These are phyloP conservation scores for Fraxinus anomala DNA, from an alignment of 257 asterid genomes.

Conservation along the genomic window DNA sequence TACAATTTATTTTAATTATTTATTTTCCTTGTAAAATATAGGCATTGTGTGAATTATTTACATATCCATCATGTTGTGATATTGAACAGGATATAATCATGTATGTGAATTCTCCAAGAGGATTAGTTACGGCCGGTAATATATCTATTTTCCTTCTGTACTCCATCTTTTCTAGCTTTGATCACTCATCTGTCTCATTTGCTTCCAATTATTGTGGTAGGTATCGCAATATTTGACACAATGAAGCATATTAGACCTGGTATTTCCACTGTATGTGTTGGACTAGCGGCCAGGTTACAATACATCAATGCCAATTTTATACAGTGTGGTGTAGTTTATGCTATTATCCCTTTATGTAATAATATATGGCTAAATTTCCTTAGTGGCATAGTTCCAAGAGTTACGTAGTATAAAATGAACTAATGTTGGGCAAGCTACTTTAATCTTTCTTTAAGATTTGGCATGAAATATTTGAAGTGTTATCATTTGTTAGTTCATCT, in stretches of 20 bases:
- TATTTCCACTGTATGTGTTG: slow-evolving; percentile 88
- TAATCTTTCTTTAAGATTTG: neutral
- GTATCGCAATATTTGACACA: slow-evolving; percentile 87
- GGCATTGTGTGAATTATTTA: slow-evolving; percentile 14
- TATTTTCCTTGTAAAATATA: neutral
- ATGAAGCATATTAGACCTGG: slow-evolving; percentile 92
- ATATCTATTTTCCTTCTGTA: slow-evolving; percentile 6
- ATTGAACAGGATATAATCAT: slow-evolving; percentile 78
- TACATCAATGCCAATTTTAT: slow-evolving; percentile 18
- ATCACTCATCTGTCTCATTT: slow-evolving; percentile 27
- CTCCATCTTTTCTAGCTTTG: neutral
- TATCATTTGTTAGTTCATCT: neutral
- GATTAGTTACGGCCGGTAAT: slow-evolving; percentile 95
- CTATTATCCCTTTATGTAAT: neutral
- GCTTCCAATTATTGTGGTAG: slow-evolving; percentile 34
- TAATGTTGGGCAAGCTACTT: neutral
- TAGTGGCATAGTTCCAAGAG: neutral
- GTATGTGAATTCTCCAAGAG: slow-evolving; percentile 97
- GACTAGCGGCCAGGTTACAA: slow-evolving; percentile 88
- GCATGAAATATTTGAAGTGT: neutral
- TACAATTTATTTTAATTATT: neutral
- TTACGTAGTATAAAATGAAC: neutral
- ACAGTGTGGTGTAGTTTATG: slow-evolving; percentile 14
- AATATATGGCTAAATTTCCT: neutral
- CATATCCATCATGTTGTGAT: slow-evolving; percentile 14